Evolutionary conservation across 116 monocot species (phyloP).

Genomic region (Thalassia testudinum): DNA sequence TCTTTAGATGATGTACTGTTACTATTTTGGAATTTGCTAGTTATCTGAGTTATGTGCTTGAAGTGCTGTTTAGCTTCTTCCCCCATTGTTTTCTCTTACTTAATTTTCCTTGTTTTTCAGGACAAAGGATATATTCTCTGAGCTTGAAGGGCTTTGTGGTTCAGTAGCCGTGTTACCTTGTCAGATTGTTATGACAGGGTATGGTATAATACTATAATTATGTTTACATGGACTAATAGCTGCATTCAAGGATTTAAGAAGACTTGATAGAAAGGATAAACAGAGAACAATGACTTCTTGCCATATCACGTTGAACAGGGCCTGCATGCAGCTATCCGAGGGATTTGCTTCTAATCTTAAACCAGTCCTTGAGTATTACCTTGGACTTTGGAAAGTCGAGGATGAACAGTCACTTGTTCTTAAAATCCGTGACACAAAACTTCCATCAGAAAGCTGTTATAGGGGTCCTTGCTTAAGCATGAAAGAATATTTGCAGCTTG

Average conservation of each 20-base stretch:
- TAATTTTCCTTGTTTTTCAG: not conserved
- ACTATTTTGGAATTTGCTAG: too few species aligned
- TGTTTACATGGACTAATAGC: too few species aligned
- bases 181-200: slow-evolving; percentile 60
- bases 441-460: slow-evolving; percentile 3
- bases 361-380: slow-evolving; percentile 45
- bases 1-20: too few species aligned
- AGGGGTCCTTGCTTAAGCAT: slow-evolving; percentile 8
- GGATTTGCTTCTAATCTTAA: slow-evolving; percentile 32
- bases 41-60: too few species aligned
- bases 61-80: too few species aligned
- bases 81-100: too few species aligned
- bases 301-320: slow-evolving; percentile 16
- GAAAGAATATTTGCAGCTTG: slow-evolving; percentile 45
- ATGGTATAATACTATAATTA: slow-evolving; percentile 5
- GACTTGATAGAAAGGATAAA: too few species aligned
- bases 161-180: slow-evolving; percentile 41
- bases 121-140: not conserved
- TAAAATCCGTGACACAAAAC: slow-evolving; percentile 8
- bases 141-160: not conserved
- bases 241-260: too few species aligned
- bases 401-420: slow-evolving; percentile 28
- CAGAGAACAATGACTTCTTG: too few species aligned
- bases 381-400: slow-evolving; percentile 47
- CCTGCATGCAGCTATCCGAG: slow-evolving; percentile 56